phyloP scores from a whole-genome alignment of 306 rosid species.

The Neltuma alba region DNA sequence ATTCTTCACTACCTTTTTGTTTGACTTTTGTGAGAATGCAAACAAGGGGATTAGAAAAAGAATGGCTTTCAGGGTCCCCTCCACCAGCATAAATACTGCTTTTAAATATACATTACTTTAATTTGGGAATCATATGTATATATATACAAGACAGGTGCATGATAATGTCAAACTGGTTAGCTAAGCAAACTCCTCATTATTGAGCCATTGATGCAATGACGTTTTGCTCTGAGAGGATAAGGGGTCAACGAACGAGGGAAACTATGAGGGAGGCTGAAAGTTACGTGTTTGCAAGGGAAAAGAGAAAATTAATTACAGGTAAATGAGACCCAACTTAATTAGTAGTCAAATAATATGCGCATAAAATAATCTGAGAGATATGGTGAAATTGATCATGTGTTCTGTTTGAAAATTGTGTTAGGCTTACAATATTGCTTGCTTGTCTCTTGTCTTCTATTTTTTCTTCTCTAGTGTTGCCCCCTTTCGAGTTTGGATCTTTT shows the following conservation, averaged over 20 bases:
- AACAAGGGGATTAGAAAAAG: constrained; percentile 22
- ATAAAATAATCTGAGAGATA: neutral
- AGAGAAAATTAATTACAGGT: neutral
- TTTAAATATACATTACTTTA: neutral
- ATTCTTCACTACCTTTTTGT: constrained; percentile 27
- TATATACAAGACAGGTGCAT: neutral
- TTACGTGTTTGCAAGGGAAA: neutral
- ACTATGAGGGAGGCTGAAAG: neutral
- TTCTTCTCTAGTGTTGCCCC: neutral
- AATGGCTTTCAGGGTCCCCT: constrained; percentile 29
- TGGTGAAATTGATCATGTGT: neutral
- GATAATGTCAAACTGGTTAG: constrained; percentile 11
- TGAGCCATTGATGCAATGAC: neutral
- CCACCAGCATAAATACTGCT: neutral
- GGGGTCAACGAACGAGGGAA: neutral
- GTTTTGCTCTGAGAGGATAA: neutral
- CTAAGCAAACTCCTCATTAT: constrained; percentile 26
- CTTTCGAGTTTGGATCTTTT: neutral
- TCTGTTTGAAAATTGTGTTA: neutral
- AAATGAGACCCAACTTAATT: neutral
- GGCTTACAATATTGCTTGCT: too few relatives aligned
- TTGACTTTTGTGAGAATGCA: constrained; percentile 41
- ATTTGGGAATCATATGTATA: neutral
- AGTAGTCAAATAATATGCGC: neutral
- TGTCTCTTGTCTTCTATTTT: too few relatives aligned